Evolutionary conservation across 2,329 filamentous ascomycete species (phyloP), one percentile per base, ranked within the genome.

Genomic region (Anthostomella pinea): DNA sequence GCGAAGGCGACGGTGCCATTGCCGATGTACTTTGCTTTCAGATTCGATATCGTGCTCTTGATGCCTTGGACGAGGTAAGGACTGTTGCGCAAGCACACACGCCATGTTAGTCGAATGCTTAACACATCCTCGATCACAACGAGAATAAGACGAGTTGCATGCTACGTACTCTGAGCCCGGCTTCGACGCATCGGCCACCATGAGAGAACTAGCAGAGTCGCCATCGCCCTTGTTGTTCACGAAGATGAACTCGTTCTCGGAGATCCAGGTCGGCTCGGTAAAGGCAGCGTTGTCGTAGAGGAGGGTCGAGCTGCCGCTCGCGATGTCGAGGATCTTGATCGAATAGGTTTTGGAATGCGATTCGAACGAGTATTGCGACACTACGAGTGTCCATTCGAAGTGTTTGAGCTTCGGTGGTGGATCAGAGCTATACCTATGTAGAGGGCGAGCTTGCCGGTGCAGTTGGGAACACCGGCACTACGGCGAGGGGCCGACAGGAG

Each of bases 281-380:
- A 81, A 80, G 38, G 73, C 71, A 16, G 72, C 57, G 45, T 86
- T 78, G 34, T 83, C 75, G 30, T 79, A 83, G 8, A 95, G 68
- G 9, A 81, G 62, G 4, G 70, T 77, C 4, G 82, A 82, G 33
- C 83, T 72, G 21, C 83, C 82, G 6, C 75, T 78, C 29, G 73
- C 66, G 40, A 89, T 71, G 49, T 91, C 80, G 25, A 95, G 66
- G 17, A 91, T 62, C 13, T 82, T 77, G 49, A 85, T 81, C 65
- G 89, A 82, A 41, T 69, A 73, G 5, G 73, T 76, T 57, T 83
- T 84, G 30, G 72, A 71, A 57, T 94, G 87, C 1, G 77, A 73
- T 24, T 84, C 72, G 61, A 95, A 95, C 5, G 81, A 90, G 62
- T 95, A 95, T 2, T 82, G 79, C 1, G 84, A 86, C 11, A 81